Evolutionary conservation across 2,329 filamentous ascomycete species (phyloP), one percentile per base, ranked within the genome.

Genomic region (Hirsutella rhossiliensis): DNA sequence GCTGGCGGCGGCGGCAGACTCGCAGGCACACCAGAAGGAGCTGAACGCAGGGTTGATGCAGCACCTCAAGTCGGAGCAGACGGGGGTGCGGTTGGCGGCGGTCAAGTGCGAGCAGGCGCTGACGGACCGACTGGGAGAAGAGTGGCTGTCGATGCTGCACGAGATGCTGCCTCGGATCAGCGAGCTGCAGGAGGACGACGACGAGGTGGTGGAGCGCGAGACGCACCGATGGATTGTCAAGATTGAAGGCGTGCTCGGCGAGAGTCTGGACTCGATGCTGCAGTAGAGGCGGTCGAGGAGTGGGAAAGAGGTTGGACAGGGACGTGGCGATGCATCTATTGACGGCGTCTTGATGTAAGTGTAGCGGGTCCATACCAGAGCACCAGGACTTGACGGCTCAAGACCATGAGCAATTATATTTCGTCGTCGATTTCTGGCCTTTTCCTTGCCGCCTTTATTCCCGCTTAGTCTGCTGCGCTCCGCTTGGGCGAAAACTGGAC

Each of bases 161-260:
- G 92, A 98, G 73, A 97, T 96, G 84, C 67, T 98, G 60, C 90
- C 94, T 18, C 87, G 90, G 51, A 95, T 99, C 54, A 94, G 87
- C 56, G 92, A 98, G 68, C 63, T 95, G 56, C 84, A 95, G 66
- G 92, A 98, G 59, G 92, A 98, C 60, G 92, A 97, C 53, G 89
- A 97, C 58, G 92, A 97, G 66, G 73, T 75, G 27, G 90, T 98
- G 20, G 92, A 98, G 68, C 72, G 80, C 57, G 89, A 95, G 69
- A 90, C 88, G 32, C 77, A 89, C 59, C 73, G 79, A 56, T 96
- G 92, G 90, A 92, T 97, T 54, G 76, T 82, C 58, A 80, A 81
- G 64, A 94, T 98, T 58, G 90, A 97, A 65, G 81, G 77, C 40
- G 83, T 94, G 28, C 66, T 97, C 43, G 92, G 92, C 5, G 90